Conservation (phyloP, 2,329 filamentous ascomycete genomes). For the Acrocalymma vagum region DNA sequence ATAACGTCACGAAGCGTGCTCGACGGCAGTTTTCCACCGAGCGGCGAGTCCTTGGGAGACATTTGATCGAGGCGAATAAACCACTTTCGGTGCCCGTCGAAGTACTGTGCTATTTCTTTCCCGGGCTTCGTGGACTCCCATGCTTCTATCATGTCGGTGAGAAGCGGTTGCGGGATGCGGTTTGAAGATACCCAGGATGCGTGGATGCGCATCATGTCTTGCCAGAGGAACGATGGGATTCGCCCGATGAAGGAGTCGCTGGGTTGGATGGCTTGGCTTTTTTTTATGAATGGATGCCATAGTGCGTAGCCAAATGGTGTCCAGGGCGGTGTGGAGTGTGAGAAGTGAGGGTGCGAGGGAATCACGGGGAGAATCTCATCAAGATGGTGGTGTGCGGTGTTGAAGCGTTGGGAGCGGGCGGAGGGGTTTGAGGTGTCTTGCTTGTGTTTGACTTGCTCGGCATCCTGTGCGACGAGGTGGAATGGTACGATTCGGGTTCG, state of each 20-base stretch:
- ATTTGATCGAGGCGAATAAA: slow-evolving; percentile 55
- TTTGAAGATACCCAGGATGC: slow-evolving; percentile 9
- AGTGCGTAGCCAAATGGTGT: slow-evolving; percentile 50
- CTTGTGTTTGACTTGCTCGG: neutral
- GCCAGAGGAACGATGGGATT: slow-evolving; percentile 26
- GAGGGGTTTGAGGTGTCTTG: slow-evolving; percentile 13
- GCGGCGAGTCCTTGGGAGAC: slow-evolving; percentile 52
- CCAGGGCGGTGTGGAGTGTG: slow-evolving; percentile 23
- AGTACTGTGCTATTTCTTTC: slow-evolving; percentile 1
- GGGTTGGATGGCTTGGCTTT: slow-evolving; percentile 41
- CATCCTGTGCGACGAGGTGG: slow-evolving; percentile 12
- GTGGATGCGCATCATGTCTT: slow-evolving; percentile 39
- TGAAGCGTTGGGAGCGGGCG: slow-evolving; percentile 20
- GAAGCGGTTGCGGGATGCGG: neutral
- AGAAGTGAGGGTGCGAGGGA: slow-evolving; percentile 12
- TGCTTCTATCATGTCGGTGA: slow-evolving; percentile 10
- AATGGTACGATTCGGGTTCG: slow-evolving; percentile 15
- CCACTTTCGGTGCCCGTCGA: slow-evolving; percentile 20
- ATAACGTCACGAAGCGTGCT: slow-evolving; percentile 11
- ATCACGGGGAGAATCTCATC: slow-evolving; percentile 14
- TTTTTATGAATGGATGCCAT: slow-evolving; percentile 53
- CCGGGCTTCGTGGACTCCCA: slow-evolving; percentile 6
- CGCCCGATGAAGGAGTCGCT: slow-evolving; percentile 22
- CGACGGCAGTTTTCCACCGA: slow-evolving; percentile 5
- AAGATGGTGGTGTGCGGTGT: slow-evolving; percentile 13